A percentile compares a stretch with the other conserved stretches of the same genome.
Conservation (phyloP, 148 eudicot species). For the Chenopodium quinoa region DNA sequence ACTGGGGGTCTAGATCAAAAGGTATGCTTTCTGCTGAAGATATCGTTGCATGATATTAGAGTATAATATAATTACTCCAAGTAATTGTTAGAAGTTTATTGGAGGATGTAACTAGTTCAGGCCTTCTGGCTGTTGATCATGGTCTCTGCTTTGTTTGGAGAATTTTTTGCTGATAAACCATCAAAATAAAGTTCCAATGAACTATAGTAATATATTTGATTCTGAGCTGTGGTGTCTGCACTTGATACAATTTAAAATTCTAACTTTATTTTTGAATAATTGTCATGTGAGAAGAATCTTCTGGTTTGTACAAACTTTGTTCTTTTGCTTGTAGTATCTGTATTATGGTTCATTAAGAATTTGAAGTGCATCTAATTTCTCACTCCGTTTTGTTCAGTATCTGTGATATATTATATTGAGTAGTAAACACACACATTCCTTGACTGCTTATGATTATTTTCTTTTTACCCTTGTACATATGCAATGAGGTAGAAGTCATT, state of each 20-base stretch:
- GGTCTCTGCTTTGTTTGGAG: too few species aligned
- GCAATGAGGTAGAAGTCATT: too few species aligned
- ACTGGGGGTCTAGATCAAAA: constrained; percentile 54
- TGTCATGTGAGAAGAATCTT: not conserved
- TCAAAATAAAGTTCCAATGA: too few species aligned
- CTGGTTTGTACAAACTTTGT: not conserved
- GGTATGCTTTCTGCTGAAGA: constrained; percentile 34
- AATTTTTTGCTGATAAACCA: not conserved
- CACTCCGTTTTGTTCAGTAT: too few species aligned
- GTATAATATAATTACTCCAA: not conserved
- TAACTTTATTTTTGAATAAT: not conserved
- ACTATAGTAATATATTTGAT: too few species aligned
- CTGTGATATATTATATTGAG: too few species aligned
- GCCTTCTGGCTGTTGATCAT: not conserved
- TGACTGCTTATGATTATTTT: too few species aligned
- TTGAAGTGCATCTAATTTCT: too few species aligned
- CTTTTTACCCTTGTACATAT: too few species aligned
- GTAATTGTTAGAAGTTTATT: not conserved
- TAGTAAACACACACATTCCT: too few species aligned
- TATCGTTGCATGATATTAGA: not conserved
- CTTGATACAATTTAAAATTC: not conserved
- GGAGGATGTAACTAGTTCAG: not conserved
- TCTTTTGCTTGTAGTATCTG: not conserved
- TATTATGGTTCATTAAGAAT: not conserved
- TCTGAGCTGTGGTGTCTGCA: not conserved